Evolutionary conservation across 1,284 basidiomycete species (phyloP).

Genomic region (Ustilago bromivora): DNA sequence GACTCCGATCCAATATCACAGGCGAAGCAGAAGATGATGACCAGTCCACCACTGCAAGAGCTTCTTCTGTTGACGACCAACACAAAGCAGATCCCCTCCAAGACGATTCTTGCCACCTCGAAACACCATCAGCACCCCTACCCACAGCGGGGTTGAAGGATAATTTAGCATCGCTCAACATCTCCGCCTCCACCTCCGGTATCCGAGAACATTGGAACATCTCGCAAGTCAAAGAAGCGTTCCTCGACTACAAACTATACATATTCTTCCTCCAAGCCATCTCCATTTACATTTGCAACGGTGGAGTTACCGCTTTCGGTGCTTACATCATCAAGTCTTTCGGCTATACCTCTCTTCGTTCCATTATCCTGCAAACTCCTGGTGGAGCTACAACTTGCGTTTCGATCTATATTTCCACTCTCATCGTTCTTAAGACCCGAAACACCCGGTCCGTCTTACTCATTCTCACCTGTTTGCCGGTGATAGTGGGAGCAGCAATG

Average conservation of each 20-base stretch:
- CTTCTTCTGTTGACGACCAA: conserved; percentile 14
- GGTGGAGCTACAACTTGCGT: conserved; percentile 71
- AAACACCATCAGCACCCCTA: conserved; percentile 10
- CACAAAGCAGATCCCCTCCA: conserved; percentile 21
- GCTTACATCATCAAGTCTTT: conserved; percentile 71
- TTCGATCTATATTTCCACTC: conserved; percentile 71
- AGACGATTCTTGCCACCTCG: conserved; percentile 3
- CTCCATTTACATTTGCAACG: conserved; percentile 70
- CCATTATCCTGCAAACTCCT: conserved; percentile 71
- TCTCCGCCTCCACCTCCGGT: conserved; percentile 40
- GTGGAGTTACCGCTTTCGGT: conserved; percentile 72
- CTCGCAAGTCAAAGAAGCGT: conserved; percentile 71
- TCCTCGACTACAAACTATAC: conserved; percentile 72
- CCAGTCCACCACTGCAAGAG: conserved; percentile 24
- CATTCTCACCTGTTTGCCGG: conserved; percentile 72
- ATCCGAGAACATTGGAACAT: conserved; percentile 63
- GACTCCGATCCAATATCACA: conserved; percentile 69
- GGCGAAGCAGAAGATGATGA: conserved; percentile 68
- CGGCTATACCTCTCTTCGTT: conserved; percentile 71
- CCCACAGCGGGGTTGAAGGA: conserved; percentile 40
- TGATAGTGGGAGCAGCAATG: conserved; percentile 72
- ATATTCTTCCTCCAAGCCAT: conserved; percentile 71
- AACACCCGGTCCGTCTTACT: conserved; percentile 71
- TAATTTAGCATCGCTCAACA: conserved; percentile 38
- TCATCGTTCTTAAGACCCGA: conserved; percentile 69